Base-by-base conservation (phyloP, 257 asterid species). In the Lithospermum erythrorhizon region DNA sequence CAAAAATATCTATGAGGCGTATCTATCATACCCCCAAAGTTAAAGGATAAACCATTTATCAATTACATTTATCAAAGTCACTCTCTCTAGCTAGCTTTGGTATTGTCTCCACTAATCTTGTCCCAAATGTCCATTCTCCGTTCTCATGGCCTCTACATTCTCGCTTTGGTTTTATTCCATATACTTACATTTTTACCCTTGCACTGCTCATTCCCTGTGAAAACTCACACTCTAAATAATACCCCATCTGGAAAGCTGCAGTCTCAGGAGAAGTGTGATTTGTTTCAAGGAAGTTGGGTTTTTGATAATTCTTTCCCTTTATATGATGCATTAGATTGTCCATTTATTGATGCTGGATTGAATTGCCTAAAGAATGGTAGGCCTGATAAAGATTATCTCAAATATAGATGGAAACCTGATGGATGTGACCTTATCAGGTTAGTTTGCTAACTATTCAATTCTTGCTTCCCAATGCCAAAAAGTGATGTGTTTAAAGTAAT, bases 321-420 rank as follows among this genome's bases (percentile, higher is more conserved):
- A 14, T 83, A 83, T 69, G 61, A 61, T 18, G 59, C 82, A 0
- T 11, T 62, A 47, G 56, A 17, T 6, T 83, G 90, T 19, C 90
- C 90, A 2, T 76, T 80, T 54, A 65, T 80, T 19, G 20, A 65
- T 18, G 71, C 70, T 57, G 81, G 63, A 14, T 80, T 83, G 59
- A 72, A 80, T 32, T 83, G 90, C 70, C 54, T 53, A 54, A 71
- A 61, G 32, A 80, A 76, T 55, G 87, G 90, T 24, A 83, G 87
- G 56, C 61, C 70, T 20, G 84, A 83, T 59, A 37, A 47, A 25
- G 64, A 53, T 1, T 78, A 80, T 64, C 76, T 72, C 35, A 66
- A 72, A 17, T 76, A 66, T 59, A 68, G 73, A 61, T 88, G 96
- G 96, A 64, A 76, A 35, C 96, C 96, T 16, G 55, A 64, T 45